These are phyloP conservation scores for Polyporus arcularius DNA, from an alignment of 768 basidiomycete genomes.

Conservation along the genomic window DNA sequence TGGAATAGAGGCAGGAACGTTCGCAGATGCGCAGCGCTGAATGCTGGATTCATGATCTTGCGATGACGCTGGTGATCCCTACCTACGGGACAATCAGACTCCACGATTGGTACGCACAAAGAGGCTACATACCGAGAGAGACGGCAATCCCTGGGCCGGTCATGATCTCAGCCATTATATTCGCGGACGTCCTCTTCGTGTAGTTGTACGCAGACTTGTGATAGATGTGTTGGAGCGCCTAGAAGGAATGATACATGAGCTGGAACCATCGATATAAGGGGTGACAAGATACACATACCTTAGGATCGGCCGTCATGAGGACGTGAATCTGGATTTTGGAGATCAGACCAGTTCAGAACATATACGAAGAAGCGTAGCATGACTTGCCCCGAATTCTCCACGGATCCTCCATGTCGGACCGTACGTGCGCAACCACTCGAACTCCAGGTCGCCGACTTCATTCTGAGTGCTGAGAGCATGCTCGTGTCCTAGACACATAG, in stretches of 20 bases:
- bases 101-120: background rate
- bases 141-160: slow-evolving; percentile 4
- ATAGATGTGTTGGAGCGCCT: slow-evolving; percentile 28
- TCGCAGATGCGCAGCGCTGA: slow-evolving; percentile 19
- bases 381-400: slow-evolving; percentile 22
- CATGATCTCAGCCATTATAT: background rate
- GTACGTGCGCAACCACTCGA: slow-evolving; percentile 19
- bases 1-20: slow-evolving; percentile 24
- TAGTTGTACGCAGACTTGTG: slow-evolving; percentile 30
- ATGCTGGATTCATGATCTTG: slow-evolving; percentile 23
- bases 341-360: no score
- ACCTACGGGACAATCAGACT: background rate
- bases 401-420: slow-evolving; percentile 18
- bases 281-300: background rate
- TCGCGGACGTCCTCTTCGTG: slow-evolving; percentile 15
- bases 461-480: background rate
- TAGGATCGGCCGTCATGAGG: slow-evolving; percentile 15
- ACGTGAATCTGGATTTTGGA: background rate
- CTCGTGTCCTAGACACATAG: slow-evolving; percentile 4
- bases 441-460: slow-evolving; percentile 23
- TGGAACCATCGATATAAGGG: no score
- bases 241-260: background rate
- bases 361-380: background rate
- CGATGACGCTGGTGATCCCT: slow-evolving; percentile 21
- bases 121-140: background rate